Evolutionary conservation across 495 filamentous ascomycete genomes (phyloP).

Genomic region (Lentithecium fluviatile): DNA sequence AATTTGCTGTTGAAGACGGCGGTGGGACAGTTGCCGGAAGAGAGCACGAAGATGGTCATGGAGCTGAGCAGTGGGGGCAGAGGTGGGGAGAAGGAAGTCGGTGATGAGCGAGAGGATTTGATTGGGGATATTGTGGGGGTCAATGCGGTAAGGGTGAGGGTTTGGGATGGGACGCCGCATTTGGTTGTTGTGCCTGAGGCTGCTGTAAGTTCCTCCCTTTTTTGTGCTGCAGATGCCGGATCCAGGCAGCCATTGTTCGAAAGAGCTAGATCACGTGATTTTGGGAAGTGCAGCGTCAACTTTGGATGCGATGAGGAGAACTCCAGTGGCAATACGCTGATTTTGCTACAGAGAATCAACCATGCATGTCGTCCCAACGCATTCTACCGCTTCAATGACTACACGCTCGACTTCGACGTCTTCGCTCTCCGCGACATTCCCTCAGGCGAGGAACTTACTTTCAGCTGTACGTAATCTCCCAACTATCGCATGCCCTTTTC

Average conservation of each 20-base stretch:
- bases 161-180: slow-evolving; percentile 17
- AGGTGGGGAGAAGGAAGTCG: too few species aligned
- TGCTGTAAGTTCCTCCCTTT: slow-evolving; percentile 14
- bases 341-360: slow-evolving; percentile 20
- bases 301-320: too few species aligned
- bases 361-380: slow-evolving; percentile 32
- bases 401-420: slow-evolving; percentile 13
- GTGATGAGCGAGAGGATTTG: not conserved
- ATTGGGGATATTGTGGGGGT: slow-evolving; percentile 21
- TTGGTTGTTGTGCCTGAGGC: slow-evolving; percentile 29
- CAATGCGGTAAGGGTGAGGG: slow-evolving; percentile 17
- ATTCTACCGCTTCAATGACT: slow-evolving; percentile 26
- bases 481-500: not conserved
- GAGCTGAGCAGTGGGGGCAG: slow-evolving; percentile 16
- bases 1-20: slow-evolving; percentile 6
- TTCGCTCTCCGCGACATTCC: slow-evolving; percentile 25
- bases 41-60: slow-evolving; percentile 6
- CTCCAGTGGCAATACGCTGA: too few species aligned
- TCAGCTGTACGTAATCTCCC: slow-evolving; percentile 10
- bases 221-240: not conserved
- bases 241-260: too few species aligned
- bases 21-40: slow-evolving; percentile 13
- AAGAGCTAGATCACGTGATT: not conserved
- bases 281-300: too few species aligned
- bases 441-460: slow-evolving; percentile 19